Evolutionary conservation across 805 yeast genomes (phyloP).

Genomic region (Kodamaea fukazawae): DNA sequence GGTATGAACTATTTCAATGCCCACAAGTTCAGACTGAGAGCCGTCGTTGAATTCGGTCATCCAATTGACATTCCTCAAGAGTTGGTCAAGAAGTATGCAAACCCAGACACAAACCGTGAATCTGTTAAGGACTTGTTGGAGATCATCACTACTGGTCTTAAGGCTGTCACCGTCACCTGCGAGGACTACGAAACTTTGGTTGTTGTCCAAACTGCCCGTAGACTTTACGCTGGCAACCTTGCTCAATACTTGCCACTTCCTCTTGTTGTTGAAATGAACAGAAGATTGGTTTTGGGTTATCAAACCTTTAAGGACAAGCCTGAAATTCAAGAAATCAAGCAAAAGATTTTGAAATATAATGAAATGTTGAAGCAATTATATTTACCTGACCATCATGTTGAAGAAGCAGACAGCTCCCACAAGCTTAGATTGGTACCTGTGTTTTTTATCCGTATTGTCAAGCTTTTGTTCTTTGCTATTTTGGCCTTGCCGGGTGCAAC

Average conservation of each 20-base stretch:
- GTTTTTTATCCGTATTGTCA: constrained; percentile 54
- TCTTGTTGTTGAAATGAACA: constrained; percentile 83
- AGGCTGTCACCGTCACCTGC: constrained; percentile 83
- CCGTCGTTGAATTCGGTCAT: constrained; percentile 90
- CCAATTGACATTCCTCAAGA: constrained; percentile 64
- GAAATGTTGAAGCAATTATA: constrained; percentile 46
- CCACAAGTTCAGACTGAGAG: constrained; percentile 91
- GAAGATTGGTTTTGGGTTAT: constrained; percentile 82
- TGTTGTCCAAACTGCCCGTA: constrained; percentile 87
- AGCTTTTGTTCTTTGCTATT: constrained; percentile 53
- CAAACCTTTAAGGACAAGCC: constrained; percentile 71
- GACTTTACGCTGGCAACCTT: constrained; percentile 78
- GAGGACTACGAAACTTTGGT: constrained; percentile 86
- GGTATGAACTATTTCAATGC: constrained; percentile 98
- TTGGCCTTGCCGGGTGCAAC: constrained; percentile 86
- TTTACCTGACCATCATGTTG: constrained; percentile 60
- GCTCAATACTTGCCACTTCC: constrained; percentile 73
- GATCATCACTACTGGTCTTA: constrained; percentile 66
- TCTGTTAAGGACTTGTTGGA: constrained; percentile 74
- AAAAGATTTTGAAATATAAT: constrained; percentile 70
- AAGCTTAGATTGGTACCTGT: constrained; percentile 49
- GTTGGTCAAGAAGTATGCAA: constrained; percentile 61
- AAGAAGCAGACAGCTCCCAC: constrained; percentile 51
- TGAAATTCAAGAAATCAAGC: constrained; percentile 55
- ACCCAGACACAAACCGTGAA: constrained; percentile 65